These are phyloP conservation scores for Solanum habrochaites DNA, from an alignment of 257 asterid species.

Conservation along the genomic window DNA sequence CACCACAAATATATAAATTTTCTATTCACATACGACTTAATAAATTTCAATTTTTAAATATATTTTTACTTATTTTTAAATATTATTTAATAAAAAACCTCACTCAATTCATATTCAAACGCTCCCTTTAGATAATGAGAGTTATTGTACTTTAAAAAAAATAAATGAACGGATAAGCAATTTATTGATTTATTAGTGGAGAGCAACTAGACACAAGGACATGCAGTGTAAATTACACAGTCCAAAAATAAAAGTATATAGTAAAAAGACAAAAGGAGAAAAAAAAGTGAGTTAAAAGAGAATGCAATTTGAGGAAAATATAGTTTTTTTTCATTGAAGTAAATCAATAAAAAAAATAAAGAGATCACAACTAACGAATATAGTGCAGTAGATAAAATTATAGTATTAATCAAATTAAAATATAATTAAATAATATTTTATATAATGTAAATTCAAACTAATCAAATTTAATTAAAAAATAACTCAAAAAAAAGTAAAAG, in stretches of 20 bases:
- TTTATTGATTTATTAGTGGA: background rate
- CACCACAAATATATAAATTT: background rate
- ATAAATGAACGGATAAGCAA: background rate
- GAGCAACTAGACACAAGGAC: background rate
- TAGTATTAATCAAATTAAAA: too few species aligned
- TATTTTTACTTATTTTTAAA: background rate
- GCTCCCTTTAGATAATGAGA: background rate
- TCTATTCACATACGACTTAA: background rate
- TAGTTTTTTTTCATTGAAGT: slow-evolving; percentile 48
- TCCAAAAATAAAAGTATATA: background rate
- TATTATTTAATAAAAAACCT: background rate
- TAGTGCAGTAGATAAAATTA: rapidly evolving
- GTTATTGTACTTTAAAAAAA: background rate
- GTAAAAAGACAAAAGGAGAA: background rate
- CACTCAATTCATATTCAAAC: background rate
- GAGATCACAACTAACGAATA: background rate
- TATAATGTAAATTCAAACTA: rapidly evolving
- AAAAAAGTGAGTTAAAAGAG: slow-evolving; percentile 20
- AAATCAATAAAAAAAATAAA: slow-evolving; percentile 29
- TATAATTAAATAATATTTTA: too few species aligned
- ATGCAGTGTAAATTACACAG: background rate
- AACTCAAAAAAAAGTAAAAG: background rate
- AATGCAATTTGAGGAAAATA: slow-evolving; percentile 19
- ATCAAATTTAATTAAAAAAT: rapidly evolving
- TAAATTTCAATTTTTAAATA: too few species aligned